These are phyloP conservation scores for Allomyces arbusculus DNA, from an alignment of 192 early-diverging fungal genomes.

Conservation along the genomic window DNA sequence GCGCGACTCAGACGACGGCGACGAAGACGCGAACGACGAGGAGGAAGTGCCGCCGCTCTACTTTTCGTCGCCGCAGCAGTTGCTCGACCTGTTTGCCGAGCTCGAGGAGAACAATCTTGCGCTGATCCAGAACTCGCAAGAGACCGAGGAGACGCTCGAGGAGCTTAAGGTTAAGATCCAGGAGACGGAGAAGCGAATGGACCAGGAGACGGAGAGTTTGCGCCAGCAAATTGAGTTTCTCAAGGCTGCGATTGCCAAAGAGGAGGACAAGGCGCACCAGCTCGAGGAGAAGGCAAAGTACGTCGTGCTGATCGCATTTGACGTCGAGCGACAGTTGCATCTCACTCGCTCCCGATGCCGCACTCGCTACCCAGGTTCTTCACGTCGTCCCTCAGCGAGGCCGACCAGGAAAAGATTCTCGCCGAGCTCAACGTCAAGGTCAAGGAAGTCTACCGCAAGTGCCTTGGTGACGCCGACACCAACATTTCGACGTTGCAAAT, in stretches of 20 bases:
- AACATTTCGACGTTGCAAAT: conserved; percentile 31
- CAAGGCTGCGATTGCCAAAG: conserved; percentile 25
- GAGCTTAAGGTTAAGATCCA: conserved; percentile 27
- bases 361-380: conserved; percentile 13
- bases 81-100: conserved; percentile 34
- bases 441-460: conserved; percentile 32
- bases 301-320: neutral
- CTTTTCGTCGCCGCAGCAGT: conserved; percentile 29
- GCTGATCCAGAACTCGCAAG: conserved; percentile 38
- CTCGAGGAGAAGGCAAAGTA: conserved; percentile 34
- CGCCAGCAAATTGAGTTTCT: conserved; percentile 34
- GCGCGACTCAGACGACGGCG: conserved; percentile 9
- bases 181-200: conserved; percentile 29
- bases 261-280: conserved; percentile 31
- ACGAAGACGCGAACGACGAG: conserved; percentile 2
- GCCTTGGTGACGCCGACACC: conserved; percentile 32
- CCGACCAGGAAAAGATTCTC: conserved; percentile 30
- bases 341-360: too few relatives aligned
- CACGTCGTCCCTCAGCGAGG: conserved; percentile 16
- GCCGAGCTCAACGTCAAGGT: conserved; percentile 33
- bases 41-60: conserved; percentile 10
- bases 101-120: conserved; percentile 38
- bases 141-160: conserved; percentile 36
- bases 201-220: conserved; percentile 25
- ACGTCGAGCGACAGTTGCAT: too few relatives aligned